Evolutionary conservation across 2,329 filamentous ascomycete genomes (phyloP), one percentile per base, ranked within the genome.

Genomic region (Fonsecaea multimorphosa): DNA sequence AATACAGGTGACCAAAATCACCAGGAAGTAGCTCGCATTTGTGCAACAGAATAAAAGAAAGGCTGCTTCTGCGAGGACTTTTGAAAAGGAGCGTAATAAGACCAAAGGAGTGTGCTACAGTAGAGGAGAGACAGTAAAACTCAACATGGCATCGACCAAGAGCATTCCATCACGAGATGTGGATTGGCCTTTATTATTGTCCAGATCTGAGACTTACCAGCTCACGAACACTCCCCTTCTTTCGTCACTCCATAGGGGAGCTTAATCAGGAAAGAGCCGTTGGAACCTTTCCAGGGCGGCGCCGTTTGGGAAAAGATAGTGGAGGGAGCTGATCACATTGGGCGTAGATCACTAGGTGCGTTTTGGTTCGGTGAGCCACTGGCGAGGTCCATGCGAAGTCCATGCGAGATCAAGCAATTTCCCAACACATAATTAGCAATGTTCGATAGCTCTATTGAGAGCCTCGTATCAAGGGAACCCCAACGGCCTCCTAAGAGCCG

Each of bases 401-500:
- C 40, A 46, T 46, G 11, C 40, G 40, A 46, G 40, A 46, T 46
- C 11, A 46, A 46, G 40, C 40, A 46, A 46, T 46, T 46, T 46
- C 40, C 3, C 8, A 8, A 3, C 40, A 5, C 40, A 12, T n/a
- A n/a, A n/a, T n/a, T 11, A 46, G 40, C 40, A 3, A 46, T 46
- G 40, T 46, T 46, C 40, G 40, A 46, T 11, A 31, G 29, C 8
- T 31, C 29, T 3, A 31, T 31, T 31, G 29, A 31, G 29, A 31
- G n/a, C n/a, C n/a, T n/a, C n/a, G n/a, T n/a, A n/a, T n/a, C n/a
- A n/a, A n/a, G n/a, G n/a, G n/a, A n/a, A n/a, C n/a, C n/a, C n/a
- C n/a, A n/a, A n/a, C n/a, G n/a, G n/a, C n/a, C n/a, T n/a, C n/a
- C n/a, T n/a, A n/a, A n/a, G n/a, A n/a, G n/a, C n/a, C n/a, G n/a